Conservation (phyloP, 2,329 filamentous ascomycete species). For the Lojkania enalia region DNA sequence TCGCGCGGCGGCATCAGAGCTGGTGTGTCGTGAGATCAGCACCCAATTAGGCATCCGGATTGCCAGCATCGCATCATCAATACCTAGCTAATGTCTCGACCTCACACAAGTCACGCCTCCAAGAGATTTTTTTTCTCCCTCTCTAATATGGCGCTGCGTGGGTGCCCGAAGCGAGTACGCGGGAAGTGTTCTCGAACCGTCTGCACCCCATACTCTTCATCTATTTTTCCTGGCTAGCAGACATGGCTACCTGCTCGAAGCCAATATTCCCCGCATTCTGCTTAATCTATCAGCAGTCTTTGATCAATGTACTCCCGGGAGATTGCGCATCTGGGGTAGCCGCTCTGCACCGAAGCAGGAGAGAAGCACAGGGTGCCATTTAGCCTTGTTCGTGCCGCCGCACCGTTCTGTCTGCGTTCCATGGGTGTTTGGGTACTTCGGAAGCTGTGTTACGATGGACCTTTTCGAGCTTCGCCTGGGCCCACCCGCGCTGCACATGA, state of each 20-base stretch:
- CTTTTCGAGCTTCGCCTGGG: neutral
- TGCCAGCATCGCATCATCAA: constrained; percentile 4
- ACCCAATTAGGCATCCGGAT: constrained; percentile 24
- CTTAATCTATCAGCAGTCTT: constrained; percentile 31
- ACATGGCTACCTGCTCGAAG: constrained; percentile 21
- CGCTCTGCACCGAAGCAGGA: constrained; percentile 30
- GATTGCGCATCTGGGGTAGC: constrained; percentile 38
- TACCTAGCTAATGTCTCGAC: constrained; percentile 2
- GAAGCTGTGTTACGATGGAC: constrained; percentile 5
- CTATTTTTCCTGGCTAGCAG: constrained; percentile 29
- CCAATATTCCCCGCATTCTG: constrained; percentile 37
- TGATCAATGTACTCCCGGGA: constrained; percentile 33
- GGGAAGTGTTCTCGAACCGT: constrained; percentile 33
- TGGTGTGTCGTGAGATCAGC: constrained; percentile 31
- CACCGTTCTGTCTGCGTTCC: constrained; percentile 27
- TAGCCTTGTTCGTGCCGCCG: constrained; percentile 24
- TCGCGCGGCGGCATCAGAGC: neutral
- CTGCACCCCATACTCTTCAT: constrained; percentile 39
- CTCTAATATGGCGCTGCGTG: constrained; percentile 20
- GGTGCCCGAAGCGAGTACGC: constrained; percentile 11
- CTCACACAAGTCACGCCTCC: constrained; percentile 11
- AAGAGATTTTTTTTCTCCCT: constrained; percentile 4
- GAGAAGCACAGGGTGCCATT: constrained; percentile 20
- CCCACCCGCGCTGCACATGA: too few species aligned
- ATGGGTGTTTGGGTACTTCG: constrained; percentile 20